phyloP scores from a whole-genome alignment of 2,329 filamentous ascomycete species.

The Ampelomyces quisqualis region DNA sequence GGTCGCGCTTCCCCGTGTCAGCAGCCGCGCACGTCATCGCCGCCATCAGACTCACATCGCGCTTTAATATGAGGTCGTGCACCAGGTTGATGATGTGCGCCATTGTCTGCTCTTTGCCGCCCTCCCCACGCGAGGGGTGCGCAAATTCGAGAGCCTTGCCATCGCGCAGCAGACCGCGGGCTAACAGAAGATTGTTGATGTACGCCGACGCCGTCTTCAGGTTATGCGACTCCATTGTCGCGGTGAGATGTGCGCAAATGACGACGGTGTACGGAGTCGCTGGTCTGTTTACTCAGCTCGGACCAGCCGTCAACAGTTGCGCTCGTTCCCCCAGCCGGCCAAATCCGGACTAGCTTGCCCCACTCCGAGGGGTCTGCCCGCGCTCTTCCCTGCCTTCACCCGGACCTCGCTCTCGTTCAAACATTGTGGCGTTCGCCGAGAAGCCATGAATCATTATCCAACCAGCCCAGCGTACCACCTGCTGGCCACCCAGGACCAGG shows the following conservation, averaged over 20 bases:
- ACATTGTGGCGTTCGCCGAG: no score
- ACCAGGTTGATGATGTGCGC: conserved; percentile 86
- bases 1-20: conserved; percentile 67
- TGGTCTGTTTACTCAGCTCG: conserved; percentile 3
- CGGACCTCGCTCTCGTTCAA: no score
- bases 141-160: conserved; percentile 81
- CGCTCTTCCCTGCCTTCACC: no score
- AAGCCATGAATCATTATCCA: no score
- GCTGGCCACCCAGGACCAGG: no score
- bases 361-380: no score
- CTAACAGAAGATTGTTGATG: conserved; percentile 66
- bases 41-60: conserved; percentile 65
- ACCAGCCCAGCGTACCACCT: no score
- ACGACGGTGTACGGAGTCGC: conserved; percentile 8
- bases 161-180: conserved; percentile 62
- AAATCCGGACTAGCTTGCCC: background rate
- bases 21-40: conserved; percentile 1
- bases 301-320: conserved; percentile 3
- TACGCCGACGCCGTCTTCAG: conserved; percentile 63
- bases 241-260: conserved; percentile 29
- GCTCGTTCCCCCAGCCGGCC: background rate
- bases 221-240: conserved; percentile 50
- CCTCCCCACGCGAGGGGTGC: conserved; percentile 63
- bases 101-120: conserved; percentile 69
- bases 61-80: conserved; percentile 85